Evolutionary conservation across 805 yeast genomes (phyloP).

Genomic region (Candida sphagnicola): DNA sequence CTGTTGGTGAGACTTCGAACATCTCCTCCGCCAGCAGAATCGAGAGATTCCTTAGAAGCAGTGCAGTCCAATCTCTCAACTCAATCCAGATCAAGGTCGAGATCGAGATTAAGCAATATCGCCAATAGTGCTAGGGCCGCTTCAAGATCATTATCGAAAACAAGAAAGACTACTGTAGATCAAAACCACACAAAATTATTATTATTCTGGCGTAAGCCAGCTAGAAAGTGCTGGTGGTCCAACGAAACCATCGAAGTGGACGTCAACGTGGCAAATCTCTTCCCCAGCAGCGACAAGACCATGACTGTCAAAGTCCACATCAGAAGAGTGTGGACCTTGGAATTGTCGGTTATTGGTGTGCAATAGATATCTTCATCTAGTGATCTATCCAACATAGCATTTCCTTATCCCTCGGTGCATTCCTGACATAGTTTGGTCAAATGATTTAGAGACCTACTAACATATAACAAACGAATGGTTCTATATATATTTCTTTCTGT

Average conservation of each 20-base stretch:
- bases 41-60: constrained; percentile 38
- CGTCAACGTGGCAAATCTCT: constrained; percentile 21
- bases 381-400: no score
- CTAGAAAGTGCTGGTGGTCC: constrained; percentile 98
- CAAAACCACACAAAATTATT: constrained; percentile 57
- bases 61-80: constrained; percentile 39
- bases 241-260: constrained; percentile 50
- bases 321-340: constrained; percentile 96
- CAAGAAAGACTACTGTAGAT: constrained; percentile 36
- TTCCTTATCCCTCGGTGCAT: no score
- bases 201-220: constrained; percentile 96
- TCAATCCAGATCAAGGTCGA: constrained; percentile 31
- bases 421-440: no score
- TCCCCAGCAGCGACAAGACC: constrained; percentile 12
- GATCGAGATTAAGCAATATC: constrained; percentile 53
- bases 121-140: constrained; percentile 56
- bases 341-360: constrained; percentile 84
- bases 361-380: constrained; percentile 43
- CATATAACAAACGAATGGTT: no score
- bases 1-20: constrained; percentile 60
- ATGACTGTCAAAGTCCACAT: constrained; percentile 66
- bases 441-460: no score
- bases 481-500: no score
- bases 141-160: constrained; percentile 54
- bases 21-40: constrained; percentile 35